Base-by-base conservation (phyloP, 768 basidiomycete species). In the Russula earlei region DNA sequence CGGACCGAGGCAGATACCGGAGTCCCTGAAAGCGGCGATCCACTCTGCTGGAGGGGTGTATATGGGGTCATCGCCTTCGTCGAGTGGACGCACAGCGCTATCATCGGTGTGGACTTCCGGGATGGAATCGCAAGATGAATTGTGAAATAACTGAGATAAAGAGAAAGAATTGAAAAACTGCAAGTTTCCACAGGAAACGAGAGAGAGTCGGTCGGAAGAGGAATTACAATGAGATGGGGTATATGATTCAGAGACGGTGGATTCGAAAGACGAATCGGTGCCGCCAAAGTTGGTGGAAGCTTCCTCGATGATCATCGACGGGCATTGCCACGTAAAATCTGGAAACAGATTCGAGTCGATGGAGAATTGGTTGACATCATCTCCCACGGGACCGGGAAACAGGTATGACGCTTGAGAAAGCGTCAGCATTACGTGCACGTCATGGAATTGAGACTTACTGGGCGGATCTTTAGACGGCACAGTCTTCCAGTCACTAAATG, bases 241-340 rank as follows among this genome's bases (percentile, higher is more conserved):
- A 42, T 27, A 14, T 7, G 17, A 19, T 33, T 47, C 33, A 25
- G 31, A 19, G 12, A 33, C 25, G 19, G 24, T 36, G 15, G 56
- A 47, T 25, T 47, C 44, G 10, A 27, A 27, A 5, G 48, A 44
- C 41, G 22, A 27, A 42, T 47, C 17, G 2, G 9, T 24, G 24
- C 15, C 31, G 38, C 45, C 19, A 20, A 41, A 6, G 12, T 53
- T 25, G 33, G 40, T 11, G 8, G 24, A 47, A 2, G 41, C 19
- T 20, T 47, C 24, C 12, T 5, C 46, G 46, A 44, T 41, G 41
- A 41, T 19, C 56, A 54, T 49, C 20, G 47, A 43, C 14, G 40
- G 52, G 34, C 11, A 49, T 7, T 49, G 24, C 56, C 56, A 58
- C 17, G 52, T 49, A 25, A 54, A 58, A n/a, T n/a, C 37, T 2